Evolutionary conservation across 2,329 filamentous ascomycete genomes (phyloP).

Genomic region (Microascus cirrosus): DNA sequence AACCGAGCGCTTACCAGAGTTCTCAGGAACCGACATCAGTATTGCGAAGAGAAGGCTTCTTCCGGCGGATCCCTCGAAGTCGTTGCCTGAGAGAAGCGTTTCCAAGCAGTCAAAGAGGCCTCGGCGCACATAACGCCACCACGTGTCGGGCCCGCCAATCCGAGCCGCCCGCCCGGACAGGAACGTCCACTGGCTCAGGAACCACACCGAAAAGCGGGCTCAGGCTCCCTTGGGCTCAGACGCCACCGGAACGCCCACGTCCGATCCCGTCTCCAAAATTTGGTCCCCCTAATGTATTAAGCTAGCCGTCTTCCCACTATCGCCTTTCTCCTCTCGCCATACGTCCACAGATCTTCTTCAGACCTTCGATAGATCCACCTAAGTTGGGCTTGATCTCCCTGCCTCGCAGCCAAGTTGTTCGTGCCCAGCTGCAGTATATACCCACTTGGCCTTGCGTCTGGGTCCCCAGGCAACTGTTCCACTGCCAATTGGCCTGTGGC

Average conservation of each 20-base stretch:
- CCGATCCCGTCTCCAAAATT: neutral
- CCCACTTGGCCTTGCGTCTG: neutral
- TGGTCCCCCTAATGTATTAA: neutral
- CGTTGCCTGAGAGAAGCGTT: no score
- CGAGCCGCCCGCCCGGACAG: neutral
- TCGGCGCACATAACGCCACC: neutral
- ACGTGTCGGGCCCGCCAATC: neutral
- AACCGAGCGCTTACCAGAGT: no score
- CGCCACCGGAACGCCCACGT: neutral
- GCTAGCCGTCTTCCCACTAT: neutral
- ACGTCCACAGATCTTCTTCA: neutral
- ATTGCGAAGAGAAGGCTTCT: no score
- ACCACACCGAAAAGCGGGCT: neutral
- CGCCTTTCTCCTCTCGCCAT: neutral
- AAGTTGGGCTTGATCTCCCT: neutral
- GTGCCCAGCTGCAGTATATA: neutral
- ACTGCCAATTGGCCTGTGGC: neutral
- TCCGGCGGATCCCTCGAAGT: no score
- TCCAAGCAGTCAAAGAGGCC: neutral
- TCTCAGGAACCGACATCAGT: no score
- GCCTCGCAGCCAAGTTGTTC: neutral
- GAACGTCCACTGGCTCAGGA: neutral
- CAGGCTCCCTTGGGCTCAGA: neutral
- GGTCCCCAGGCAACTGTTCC: neutral
- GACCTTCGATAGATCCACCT: neutral